Base-by-base conservation (phyloP, 2,329 filamentous ascomycete genomes). In the Tothia fuscella region DNA sequence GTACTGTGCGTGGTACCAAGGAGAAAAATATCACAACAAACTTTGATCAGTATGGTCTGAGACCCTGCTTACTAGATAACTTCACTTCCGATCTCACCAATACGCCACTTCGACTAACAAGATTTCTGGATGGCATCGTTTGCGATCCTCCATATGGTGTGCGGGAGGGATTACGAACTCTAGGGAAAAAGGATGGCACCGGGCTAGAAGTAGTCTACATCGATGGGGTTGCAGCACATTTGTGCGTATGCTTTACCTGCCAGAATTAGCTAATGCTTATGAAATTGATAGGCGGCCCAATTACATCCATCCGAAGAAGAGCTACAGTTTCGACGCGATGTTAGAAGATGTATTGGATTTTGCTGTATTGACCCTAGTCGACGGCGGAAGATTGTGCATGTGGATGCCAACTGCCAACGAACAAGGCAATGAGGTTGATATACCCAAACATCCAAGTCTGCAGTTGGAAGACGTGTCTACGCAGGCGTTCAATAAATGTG, bases 71-170 rank as follows among this genome's bases (percentile, higher is more conserved):
- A 42, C 72, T 89, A 1, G 89, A 87, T 51, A 75, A 79, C 25
- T 93, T 95, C 51, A 76, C 84, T 2, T 80, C 84, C 0, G 91
- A 98, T 58, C 59, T 98, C 42, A 95, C 87, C 0, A 88, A 96
- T 55, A 80, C 80, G 2, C 91, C 91, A 1, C 62, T 96, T 10
- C 49, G 58, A 56, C 42, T 43, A 38, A 53, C 59, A 22, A 59
- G 74, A 38, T 72, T 80, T 49, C 76, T 96, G 45, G 88, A 98
- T 59, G 88, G 85, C 3, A 93, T 98, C 45, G 70, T 96, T 5
- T 96, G 88, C 53, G 91, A 98, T 62, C 91, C 91, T 14, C 91
- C 91, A 0, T 98, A 98, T 56, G 91, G 91, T 2, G 87, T 98
- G 5, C 73, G 91, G 36, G 91, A 98, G 60, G 91, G 91, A 0